Percentiles rank a stretch among this genome's conserved stretches.
phyloP scores from a whole-genome alignment of 2,329 filamentous ascomycete genomes.

The Trichoderma hamatum region DNA sequence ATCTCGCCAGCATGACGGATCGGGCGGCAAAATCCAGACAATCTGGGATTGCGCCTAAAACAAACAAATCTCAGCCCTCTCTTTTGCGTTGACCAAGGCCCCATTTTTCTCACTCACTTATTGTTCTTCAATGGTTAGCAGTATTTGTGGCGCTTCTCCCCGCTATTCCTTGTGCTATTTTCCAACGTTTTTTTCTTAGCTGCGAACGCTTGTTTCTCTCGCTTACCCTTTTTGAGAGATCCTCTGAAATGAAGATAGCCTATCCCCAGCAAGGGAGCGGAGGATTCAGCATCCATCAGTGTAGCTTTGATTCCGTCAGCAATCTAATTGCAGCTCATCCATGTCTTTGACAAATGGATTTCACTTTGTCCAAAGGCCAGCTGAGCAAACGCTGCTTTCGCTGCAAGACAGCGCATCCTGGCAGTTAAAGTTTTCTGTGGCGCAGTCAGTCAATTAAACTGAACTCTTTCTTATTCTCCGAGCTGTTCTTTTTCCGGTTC shows the following conservation, averaged over 20 bases:
- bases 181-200: not conserved
- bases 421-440: constrained; percentile 15
- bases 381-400: not conserved
- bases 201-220: not conserved
- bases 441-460: not conserved
- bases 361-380: not conserved
- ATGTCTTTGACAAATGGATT: not conserved
- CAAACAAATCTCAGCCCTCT: not conserved
- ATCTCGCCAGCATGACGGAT: not conserved
- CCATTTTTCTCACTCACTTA: not conserved
- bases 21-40: constrained; percentile 9
- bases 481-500: not conserved
- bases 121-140: not conserved
- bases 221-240: not conserved
- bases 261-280: not conserved
- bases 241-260: not conserved
- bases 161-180: not conserved
- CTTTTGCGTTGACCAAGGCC: not conserved
- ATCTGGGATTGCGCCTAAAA: not conserved
- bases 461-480: not conserved
- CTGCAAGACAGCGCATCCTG: not conserved
- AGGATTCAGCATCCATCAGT: not conserved
- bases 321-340: not conserved
- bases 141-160: not conserved
- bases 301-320: not conserved